Percentiles rank a stretch among this genome's conserved stretches.
Conservation (phyloP, 352 stramenopile species). For the Pythium aquatile region DNA sequence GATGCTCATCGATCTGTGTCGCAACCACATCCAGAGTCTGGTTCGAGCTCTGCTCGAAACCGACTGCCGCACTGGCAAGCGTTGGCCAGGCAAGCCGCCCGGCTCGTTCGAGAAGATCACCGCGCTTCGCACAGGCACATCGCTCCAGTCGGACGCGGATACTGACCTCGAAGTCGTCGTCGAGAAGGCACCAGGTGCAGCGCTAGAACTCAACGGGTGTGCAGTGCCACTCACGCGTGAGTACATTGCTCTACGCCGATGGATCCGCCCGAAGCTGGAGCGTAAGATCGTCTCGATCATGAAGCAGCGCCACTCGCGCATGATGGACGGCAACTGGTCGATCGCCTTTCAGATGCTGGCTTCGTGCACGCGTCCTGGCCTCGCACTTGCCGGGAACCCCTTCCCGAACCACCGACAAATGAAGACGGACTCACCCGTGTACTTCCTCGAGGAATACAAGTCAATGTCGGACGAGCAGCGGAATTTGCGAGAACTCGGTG, state of each 20-base stretch:
- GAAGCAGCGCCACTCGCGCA: conserved; percentile 40
- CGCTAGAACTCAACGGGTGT: conserved; percentile 8
- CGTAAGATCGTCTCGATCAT: conserved; percentile 44
- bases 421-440: conserved; percentile 32
- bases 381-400: conserved; percentile 35
- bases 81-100: conserved; percentile 28
- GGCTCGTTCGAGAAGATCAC: conserved; percentile 29
- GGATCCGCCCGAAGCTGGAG: conserved; percentile 47
- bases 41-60: conserved; percentile 50
- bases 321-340: conserved; percentile 39
- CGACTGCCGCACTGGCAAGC: conserved; percentile 38
- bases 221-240: conserved; percentile 34
- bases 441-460: conserved; percentile 40
- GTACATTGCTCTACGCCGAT: conserved; percentile 44
- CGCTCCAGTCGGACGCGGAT: neutral
- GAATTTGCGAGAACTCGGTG: neutral
- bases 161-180: conserved; percentile 10
- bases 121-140: conserved; percentile 24
- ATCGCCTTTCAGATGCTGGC: conserved; percentile 29
- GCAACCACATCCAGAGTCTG: conserved; percentile 60
- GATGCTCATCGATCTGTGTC: conserved; percentile 45
- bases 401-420: conserved; percentile 35
- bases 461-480: neutral
- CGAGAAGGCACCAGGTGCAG: neutral
- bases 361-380: conserved; percentile 21